These are phyloP conservation scores for Sugiyamaella xylanicola DNA, from an alignment of 1,139 yeast genomes.

Conservation along the genomic window DNA sequence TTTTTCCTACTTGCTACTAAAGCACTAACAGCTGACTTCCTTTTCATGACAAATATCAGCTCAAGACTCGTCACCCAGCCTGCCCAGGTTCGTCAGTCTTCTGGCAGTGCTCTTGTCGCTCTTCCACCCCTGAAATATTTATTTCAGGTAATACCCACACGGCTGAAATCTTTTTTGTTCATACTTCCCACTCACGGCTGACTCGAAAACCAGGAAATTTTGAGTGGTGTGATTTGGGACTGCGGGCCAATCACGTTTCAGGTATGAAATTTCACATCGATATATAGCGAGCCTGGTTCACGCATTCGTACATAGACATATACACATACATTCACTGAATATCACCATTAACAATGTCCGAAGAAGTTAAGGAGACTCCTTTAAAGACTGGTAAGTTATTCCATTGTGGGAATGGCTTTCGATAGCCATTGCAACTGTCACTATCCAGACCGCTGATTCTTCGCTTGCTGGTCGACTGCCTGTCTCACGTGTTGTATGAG, in stretches of 20 bases:
- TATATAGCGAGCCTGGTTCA: neutral
- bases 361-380: conserved; percentile 29
- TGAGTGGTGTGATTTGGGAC: conserved; percentile 13
- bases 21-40: conserved; percentile 19
- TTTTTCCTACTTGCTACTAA: conserved; percentile 7
- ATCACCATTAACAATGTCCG: conserved; percentile 25
- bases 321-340: neutral
- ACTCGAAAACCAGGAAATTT: neutral
- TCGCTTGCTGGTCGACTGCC: too few species aligned
- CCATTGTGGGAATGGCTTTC: neutral
- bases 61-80: too few species aligned
- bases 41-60: too few species aligned
- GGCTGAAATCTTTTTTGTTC: neutral
- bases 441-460: too few species aligned
- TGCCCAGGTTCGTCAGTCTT: too few species aligned
- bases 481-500: too few species aligned
- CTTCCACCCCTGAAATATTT: too few species aligned
- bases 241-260: conserved; percentile 10
- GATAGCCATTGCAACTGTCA: too few species aligned
- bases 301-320: neutral
- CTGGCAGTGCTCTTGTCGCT: too few species aligned
- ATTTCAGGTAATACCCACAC: neutral
- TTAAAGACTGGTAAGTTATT: conserved; percentile 33
- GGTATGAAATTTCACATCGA: conserved; percentile 1
- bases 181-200: neutral